Conservation (phyloP, 1,139 yeast species). For the Nakaseomyces uthaithaninus region DNA sequence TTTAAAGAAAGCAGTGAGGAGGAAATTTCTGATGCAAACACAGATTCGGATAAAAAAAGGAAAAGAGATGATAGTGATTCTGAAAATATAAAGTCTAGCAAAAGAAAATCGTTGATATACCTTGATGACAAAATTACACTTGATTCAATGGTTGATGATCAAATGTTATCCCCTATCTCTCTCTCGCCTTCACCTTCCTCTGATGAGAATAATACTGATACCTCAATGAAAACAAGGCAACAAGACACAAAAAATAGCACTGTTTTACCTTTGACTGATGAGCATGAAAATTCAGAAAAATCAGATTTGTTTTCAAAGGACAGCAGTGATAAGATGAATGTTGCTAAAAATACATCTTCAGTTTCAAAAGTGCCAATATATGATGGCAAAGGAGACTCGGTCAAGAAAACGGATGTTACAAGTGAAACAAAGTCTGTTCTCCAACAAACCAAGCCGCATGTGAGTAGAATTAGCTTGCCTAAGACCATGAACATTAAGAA, state of each 20-base stretch:
- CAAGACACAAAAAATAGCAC: background rate
- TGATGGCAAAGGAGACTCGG: background rate
- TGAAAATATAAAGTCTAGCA: background rate
- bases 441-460: background rate
- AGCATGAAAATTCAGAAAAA: too few relatives aligned
- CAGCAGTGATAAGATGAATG: too few relatives aligned
- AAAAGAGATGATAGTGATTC: background rate
- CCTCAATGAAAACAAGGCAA: constrained; percentile 7
- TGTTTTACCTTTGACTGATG: too few relatives aligned
- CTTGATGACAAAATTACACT: background rate
- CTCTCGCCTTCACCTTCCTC: constrained; percentile 16
- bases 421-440: constrained; percentile 1
- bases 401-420: constrained; percentile 7
- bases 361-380: background rate
- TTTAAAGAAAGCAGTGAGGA: constrained; percentile 3
- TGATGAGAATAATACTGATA: constrained; percentile 7
- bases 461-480: too few relatives aligned
- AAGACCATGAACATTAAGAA: too few relatives aligned
- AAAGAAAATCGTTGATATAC: background rate
- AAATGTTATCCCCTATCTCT: constrained; percentile 18
- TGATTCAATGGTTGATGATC: constrained; percentile 7
- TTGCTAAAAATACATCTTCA: background rate
- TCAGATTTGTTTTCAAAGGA: too few relatives aligned
- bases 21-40: background rate
- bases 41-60: background rate